A percentile compares a stretch with the other conserved stretches of the same genome.
Conservation (phyloP, 208 protist species). For the Trypanosoma theileri region DNA sequence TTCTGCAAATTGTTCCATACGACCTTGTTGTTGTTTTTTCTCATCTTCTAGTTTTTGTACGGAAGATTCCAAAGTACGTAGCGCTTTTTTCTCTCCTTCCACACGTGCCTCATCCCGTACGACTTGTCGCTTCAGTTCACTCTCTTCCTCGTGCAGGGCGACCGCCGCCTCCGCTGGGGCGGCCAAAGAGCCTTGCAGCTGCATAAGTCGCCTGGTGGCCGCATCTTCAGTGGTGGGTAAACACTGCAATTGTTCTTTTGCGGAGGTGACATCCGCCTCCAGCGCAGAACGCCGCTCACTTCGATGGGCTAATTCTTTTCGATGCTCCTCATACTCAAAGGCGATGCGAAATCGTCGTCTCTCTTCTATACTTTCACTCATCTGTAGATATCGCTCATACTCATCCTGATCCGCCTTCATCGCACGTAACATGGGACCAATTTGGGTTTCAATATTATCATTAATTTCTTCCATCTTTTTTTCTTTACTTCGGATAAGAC, state of each 20-base stretch:
- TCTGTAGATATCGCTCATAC: constrained; percentile 70
- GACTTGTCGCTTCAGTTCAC: constrained; percentile 49
- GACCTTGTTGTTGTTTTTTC: constrained; percentile 40
- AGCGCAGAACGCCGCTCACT: constrained; percentile 25
- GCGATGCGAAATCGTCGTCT: constrained; percentile 72
- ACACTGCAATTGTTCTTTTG: constrained; percentile 50
- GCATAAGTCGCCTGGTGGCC: constrained; percentile 52
- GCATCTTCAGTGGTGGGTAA: constrained; percentile 58
- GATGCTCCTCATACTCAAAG: constrained; percentile 67
- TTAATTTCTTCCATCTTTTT: constrained; percentile 98
- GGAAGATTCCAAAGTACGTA: constrained; percentile 53
- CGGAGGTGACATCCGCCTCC: constrained; percentile 24
- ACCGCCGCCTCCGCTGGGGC: constrained; percentile 58
- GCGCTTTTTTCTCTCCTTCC: constrained; percentile 31
- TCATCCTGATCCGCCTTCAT: constrained; percentile 89
- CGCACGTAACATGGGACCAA: constrained; percentile 83
- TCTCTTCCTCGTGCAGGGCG: constrained; percentile 68
- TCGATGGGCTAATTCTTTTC: constrained; percentile 17
- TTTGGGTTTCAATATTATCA: constrained; percentile 83
- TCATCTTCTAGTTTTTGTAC: constrained; percentile 54
- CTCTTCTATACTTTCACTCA: constrained; percentile 70
- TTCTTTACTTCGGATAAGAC: constrained; percentile 99
- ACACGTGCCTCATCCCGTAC: constrained; percentile 53
- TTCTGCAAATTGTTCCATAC: constrained; percentile 44
- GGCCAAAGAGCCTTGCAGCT: constrained; percentile 48